Conservation (phyloP, 2,329 filamentous ascomycete genomes). For the Diaporthe australafricana region DNA sequence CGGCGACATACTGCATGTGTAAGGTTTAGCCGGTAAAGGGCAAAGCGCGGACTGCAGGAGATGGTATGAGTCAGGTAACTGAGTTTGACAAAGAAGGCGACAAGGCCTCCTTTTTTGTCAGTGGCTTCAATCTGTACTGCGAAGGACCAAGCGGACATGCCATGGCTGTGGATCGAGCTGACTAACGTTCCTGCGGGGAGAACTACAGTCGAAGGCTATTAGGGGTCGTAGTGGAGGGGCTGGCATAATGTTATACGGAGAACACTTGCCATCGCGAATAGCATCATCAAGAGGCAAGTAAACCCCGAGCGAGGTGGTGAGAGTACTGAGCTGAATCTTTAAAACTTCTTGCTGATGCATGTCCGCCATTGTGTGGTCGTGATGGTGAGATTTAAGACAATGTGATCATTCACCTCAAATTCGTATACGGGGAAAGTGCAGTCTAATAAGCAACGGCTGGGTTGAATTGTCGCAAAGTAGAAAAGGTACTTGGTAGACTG, state of each 20-base stretch:
- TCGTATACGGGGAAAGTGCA: too few species aligned
- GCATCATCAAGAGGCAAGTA: slow-evolving; percentile 33
- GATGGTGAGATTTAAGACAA: too few species aligned
- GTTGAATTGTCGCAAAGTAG: too few species aligned
- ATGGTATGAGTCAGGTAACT: background rate
- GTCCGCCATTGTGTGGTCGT: too few species aligned
- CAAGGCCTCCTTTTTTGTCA: background rate
- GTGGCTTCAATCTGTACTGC: slow-evolving; percentile 27
- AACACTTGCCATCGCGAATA: slow-evolving; percentile 24
- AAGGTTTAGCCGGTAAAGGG: background rate
- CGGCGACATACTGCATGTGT: slow-evolving; percentile 10
- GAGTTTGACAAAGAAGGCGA: background rate
- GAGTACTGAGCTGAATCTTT: background rate
- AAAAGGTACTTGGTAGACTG: too few species aligned
- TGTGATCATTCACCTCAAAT: too few species aligned
- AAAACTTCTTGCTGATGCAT: background rate
- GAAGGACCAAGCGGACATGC: slow-evolving; percentile 31
- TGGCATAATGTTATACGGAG: background rate
- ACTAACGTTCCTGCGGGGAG: slow-evolving; percentile 23
- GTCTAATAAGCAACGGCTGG: too few species aligned
- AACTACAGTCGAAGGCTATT: background rate
- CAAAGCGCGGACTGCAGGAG: too few species aligned
- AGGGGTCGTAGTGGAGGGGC: background rate
- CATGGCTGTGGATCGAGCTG: slow-evolving; percentile 20
- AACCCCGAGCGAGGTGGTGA: background rate